Evolutionary conservation across 1,284 basidiomycete genomes (phyloP).

Genomic region (Schizopora paradoxa): DNA sequence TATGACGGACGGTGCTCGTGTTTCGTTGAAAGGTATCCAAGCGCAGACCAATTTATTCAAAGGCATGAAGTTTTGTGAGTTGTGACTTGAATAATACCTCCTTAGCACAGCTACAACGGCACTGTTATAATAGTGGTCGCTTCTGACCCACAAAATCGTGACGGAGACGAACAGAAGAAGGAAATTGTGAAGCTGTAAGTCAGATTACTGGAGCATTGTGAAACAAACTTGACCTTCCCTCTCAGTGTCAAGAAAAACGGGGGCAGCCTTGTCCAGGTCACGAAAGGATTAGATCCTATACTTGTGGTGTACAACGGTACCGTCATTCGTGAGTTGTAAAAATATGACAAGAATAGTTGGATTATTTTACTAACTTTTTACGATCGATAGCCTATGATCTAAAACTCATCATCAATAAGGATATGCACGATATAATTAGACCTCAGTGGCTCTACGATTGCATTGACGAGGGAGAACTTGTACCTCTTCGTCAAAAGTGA

Average conservation of each 20-base stretch:
- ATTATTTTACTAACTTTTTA: not conserved
- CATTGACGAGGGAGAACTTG: constrained; percentile 47
- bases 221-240: too few relatives aligned
- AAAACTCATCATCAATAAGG: constrained; percentile 59
- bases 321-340: constrained; percentile 44
- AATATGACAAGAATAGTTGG: not conserved
- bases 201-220: not conserved
- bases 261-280: constrained; percentile 66
- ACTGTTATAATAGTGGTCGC: constrained; percentile 52
- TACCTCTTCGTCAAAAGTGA: constrained; percentile 68
- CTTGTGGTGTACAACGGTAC: constrained; percentile 63
- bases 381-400: constrained; percentile 56
- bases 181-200: constrained; percentile 59
- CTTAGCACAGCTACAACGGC: too few relatives aligned
- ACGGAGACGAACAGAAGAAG: constrained; percentile 62
- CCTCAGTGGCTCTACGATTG: constrained; percentile 81
- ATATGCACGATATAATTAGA: constrained; percentile 62
- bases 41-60: constrained; percentile 64
- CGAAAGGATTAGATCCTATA: constrained; percentile 37
- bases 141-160: constrained; percentile 68
- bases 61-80: constrained; percentile 74
- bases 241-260: constrained; percentile 72
- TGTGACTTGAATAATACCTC: not conserved
- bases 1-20: constrained; percentile 60
- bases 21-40: constrained; percentile 51